Evolutionary conservation across 352 stramenopile genomes (phyloP), one percentile per base, ranked within the genome.

Genomic region (Pythium phragmiticola): DNA sequence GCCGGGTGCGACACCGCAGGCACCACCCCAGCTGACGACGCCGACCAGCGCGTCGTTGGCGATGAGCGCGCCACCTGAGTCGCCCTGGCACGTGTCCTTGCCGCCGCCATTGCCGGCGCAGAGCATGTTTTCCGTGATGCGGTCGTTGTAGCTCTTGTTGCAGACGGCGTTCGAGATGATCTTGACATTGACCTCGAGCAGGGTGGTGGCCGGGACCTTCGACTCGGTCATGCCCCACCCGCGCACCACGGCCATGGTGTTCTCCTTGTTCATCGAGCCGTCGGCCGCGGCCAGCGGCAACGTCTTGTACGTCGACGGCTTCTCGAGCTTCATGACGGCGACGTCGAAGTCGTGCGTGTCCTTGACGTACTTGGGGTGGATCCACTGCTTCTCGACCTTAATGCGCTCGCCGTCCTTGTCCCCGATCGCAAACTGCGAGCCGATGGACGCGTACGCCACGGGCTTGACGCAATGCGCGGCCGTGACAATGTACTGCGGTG

Each of bases 381-480:
- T 63, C 60, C 64, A 86, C 13, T 58, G 60, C 48, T 80, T 19
- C 7, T 73, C 51, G 8, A 89, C 77, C 36, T 77, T 70, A 26
- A 88, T 73, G 37, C 75, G 78, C 65, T 86, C 69, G 39, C 80
- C 80, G 9, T 83, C 70, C 14, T 61, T 55, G 4, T 53, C 64
- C 60, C 78, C 80, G 5, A 54, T 81, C 7, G 64, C 60, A 58
- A 72, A 86, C 42, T 69, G 69, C 9, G 78, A 87, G 23, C 75
- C 77, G 43, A 89, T 72, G 16, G 77, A 87, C 53, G 72, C 80
- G 66, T 79, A 87, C 57, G 34, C 57, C 13, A 28, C 70, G 51
- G 65, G 73, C 65, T 82, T 80, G 46, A 88, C 77, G 66, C 84
- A 92, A 60, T 92, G 84, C 9, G 70, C 84, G n/a, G 84, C 84